phyloP scores from a whole-genome alignment of 2,329 filamentous ascomycete genomes.

The Diaporthe ampelina region DNA sequence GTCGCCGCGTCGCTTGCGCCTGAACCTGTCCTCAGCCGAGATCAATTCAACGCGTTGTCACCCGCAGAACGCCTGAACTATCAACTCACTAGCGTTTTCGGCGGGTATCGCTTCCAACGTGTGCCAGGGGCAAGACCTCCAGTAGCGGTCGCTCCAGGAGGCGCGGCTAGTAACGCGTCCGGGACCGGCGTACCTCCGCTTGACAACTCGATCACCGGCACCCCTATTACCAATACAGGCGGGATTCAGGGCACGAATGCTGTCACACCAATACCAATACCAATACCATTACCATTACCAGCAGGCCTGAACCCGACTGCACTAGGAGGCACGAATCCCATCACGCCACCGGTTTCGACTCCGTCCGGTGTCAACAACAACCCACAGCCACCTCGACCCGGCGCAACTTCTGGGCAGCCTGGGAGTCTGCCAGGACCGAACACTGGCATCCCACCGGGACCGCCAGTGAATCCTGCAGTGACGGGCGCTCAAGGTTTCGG shows the following conservation, averaged over 20 bases:
- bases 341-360: no score
- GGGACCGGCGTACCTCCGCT: background rate
- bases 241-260: background rate
- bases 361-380: no score
- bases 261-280: no score
- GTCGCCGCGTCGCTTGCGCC: no score
- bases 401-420: background rate
- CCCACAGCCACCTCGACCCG: background rate
- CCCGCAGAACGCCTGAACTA: background rate
- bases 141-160: background rate
- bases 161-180: background rate
- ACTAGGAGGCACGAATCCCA: no score
- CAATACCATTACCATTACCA: no score
- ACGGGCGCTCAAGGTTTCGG: no score
- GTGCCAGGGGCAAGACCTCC: background rate
- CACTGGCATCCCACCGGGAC: no score
- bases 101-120: conserved; percentile 7
- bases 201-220: background rate
- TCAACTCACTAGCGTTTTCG: background rate
- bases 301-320: no score
- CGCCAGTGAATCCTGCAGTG: background rate
- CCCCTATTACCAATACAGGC: background rate
- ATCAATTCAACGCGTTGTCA: background rate
- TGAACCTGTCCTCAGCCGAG: background rate
- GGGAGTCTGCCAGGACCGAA: background rate